These are phyloP conservation scores for Schizosaccharomyces versatilis DNA, from an alignment of 1,139 yeast species.

Conservation along the genomic window DNA sequence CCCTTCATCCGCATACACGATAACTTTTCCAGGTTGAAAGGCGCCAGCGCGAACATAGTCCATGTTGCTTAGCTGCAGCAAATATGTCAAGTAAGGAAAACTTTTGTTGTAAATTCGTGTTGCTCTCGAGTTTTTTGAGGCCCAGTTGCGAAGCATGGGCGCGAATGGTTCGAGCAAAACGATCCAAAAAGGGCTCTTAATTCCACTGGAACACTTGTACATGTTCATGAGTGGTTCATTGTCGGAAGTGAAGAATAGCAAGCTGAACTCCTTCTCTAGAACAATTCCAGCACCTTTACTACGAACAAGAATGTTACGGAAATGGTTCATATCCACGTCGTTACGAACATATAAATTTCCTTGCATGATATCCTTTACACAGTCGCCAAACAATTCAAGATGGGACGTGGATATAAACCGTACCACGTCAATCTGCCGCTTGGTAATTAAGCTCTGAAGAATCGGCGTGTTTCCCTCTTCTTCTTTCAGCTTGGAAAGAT, in stretches of 20 bases:
- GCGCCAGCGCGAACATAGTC: not conserved
- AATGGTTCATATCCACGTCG: not conserved
- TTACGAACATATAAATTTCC: not conserved
- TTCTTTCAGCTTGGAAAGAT: not conserved
- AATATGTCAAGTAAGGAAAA: not conserved
- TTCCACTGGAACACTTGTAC: not conserved
- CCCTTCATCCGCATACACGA: not conserved
- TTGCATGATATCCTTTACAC: not conserved
- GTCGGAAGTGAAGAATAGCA: not conserved
- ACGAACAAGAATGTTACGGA: not conserved
- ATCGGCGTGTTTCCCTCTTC: not conserved
- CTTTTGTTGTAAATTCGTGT: not conserved
- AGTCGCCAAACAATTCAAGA: not conserved
- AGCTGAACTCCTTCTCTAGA: not conserved
- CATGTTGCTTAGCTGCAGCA: not conserved
- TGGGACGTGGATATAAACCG: not conserved
- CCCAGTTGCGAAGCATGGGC: not conserved
- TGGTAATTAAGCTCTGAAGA: not conserved
- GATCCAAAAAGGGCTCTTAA: not conserved
- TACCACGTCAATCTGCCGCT: not conserved
- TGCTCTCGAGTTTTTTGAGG: not conserved
- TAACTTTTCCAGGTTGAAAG: not conserved
- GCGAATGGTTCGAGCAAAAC: not conserved
- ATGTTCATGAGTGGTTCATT: not conserved
- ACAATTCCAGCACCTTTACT: not conserved